Percentiles rank a stretch among this genome's conserved stretches.
Evolutionary conservation across 441 rosid genomes (phyloP).

Genomic region (Adansonia rubrostipa): DNA sequence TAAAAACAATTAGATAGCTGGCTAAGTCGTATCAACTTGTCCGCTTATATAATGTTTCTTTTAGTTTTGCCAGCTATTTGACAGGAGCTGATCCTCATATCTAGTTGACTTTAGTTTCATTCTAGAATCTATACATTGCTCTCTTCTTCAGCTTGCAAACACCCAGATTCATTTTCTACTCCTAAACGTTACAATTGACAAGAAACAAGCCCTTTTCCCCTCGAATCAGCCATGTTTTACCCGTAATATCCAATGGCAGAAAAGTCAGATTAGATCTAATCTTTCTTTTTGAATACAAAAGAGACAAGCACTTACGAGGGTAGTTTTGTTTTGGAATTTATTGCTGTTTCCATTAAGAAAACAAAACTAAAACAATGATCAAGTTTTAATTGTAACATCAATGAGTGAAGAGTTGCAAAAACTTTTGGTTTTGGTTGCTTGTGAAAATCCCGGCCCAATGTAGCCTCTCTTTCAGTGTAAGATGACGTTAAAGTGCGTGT

Average conservation of each 20-base stretch:
- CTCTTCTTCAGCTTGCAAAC: not conserved
- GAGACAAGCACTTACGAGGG: not conserved
- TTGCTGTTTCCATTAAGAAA: not conserved
- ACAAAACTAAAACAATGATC: not conserved
- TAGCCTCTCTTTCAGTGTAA: conserved; percentile 18
- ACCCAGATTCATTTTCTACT: conserved; percentile 1
- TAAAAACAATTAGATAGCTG: conserved; percentile 14
- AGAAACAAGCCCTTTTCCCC: not conserved
- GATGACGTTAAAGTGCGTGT: conserved; percentile 27
- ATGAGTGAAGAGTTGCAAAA: not conserved
- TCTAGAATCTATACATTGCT: not conserved
- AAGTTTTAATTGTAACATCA: not conserved
- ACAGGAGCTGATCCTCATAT: conserved; percentile 6
- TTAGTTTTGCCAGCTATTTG: conserved; percentile 24
- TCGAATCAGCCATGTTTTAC: not conserved
- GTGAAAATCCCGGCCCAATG: not conserved
- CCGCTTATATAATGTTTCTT: conserved; percentile 16
- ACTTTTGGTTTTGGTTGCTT: not conserved
- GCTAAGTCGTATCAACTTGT: conserved; percentile 17
- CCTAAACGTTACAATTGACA: not conserved
- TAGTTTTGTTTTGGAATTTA: not conserved
- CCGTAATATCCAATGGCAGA: not conserved
- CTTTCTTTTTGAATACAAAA: not conserved
- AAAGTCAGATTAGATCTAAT: not conserved
- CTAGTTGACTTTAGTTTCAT: conserved; percentile 20